A percentile compares a stretch with the other conserved stretches of the same genome.
Conservation (phyloP, 2,329 filamentous ascomycete genomes). For the Ophiostoma triangulosporum region DNA sequence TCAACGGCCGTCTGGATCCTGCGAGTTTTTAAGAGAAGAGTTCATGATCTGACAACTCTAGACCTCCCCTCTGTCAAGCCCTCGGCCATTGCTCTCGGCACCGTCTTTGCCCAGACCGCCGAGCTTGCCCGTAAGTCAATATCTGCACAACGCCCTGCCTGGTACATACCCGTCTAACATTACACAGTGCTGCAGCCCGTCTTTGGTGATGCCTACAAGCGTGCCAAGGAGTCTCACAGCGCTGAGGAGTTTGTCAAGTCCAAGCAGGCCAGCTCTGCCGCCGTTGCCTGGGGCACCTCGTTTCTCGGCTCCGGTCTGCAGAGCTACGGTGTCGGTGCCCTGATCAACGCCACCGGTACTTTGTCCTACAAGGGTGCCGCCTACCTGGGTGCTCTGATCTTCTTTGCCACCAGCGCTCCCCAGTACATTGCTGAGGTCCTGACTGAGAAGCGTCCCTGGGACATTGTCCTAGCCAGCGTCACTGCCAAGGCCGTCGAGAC, state of each 20-base stretch:
- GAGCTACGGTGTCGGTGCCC: constrained; percentile 75
- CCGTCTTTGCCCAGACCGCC: constrained; percentile 85
- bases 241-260: constrained; percentile 95
- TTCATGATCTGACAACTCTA: constrained; percentile 17
- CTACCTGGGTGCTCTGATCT: constrained; percentile 83
- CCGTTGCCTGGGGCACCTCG: constrained; percentile 79
- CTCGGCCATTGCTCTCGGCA: constrained; percentile 91
- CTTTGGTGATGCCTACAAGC: constrained; percentile 90
- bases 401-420: constrained; percentile 79
- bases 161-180: not conserved
- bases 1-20: too few relatives aligned
- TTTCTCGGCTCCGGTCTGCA: constrained; percentile 80
- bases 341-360: constrained; percentile 90
- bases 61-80: constrained; percentile 75
- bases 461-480: constrained; percentile 76
- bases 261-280: constrained; percentile 80
- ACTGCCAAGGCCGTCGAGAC: constrained; percentile 84
- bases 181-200: constrained; percentile 62
- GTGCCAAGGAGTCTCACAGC: constrained; percentile 78
- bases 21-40: not conserved
- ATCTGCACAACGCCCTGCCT: not conserved
- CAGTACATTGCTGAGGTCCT: constrained; percentile 79
- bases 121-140: constrained; percentile 55
- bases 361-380: constrained; percentile 94
- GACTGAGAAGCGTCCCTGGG: constrained; percentile 81